Evolutionary conservation across 2,329 filamentous ascomycete species (phyloP).

Genomic region (Fusarium robinianum): DNA sequence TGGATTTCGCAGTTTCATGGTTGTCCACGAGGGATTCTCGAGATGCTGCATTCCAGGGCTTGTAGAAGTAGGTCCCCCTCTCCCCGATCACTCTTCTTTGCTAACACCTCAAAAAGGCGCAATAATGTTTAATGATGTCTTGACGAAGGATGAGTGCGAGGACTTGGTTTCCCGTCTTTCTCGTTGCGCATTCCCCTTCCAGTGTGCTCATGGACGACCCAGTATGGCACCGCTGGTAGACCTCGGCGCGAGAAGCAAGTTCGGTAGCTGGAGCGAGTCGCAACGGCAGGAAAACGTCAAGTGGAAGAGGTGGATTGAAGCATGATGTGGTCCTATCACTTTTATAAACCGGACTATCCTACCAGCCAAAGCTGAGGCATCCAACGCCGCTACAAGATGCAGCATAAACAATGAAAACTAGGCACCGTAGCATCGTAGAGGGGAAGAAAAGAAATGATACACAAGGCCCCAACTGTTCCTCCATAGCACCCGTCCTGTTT

Average conservation of each 20-base stretch:
- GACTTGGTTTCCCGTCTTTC: slow-evolving; percentile 61
- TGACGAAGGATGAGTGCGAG: slow-evolving; percentile 62
- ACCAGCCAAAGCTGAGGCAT: slow-evolving; percentile 12
- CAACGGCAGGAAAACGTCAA: slow-evolving; percentile 4
- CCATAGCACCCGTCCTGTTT: slow-evolving; percentile 4
- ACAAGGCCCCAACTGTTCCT: too few relatives aligned
- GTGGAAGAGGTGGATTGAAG: slow-evolving; percentile 29
- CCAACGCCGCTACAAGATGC: slow-evolving; percentile 6
- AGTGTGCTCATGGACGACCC: slow-evolving; percentile 79
- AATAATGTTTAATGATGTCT: slow-evolving; percentile 82
- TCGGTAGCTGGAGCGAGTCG: slow-evolving; percentile 36
- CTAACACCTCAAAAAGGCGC: slow-evolving; percentile 51
- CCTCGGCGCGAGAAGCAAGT: slow-evolving; percentile 42
- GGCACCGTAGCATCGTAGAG: too few relatives aligned
- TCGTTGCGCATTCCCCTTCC: slow-evolving; percentile 73
- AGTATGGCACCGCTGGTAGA: slow-evolving; percentile 67
- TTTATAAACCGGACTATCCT: slow-evolving; percentile 1
- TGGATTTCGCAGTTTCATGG: slow-evolving; percentile 68
- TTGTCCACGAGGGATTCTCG: slow-evolving; percentile 76
- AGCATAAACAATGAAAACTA: slow-evolving; percentile 8
- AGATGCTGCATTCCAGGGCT: slow-evolving; percentile 75
- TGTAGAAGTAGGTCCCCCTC: slow-evolving; percentile 63
- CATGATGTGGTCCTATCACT: background rate
- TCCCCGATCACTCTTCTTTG: too few relatives aligned
- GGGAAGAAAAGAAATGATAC: too few relatives aligned